These are phyloP conservation scores for Meyerozyma sp. DNA, from an alignment of 1,139 yeast species.

Conservation along the genomic window DNA sequence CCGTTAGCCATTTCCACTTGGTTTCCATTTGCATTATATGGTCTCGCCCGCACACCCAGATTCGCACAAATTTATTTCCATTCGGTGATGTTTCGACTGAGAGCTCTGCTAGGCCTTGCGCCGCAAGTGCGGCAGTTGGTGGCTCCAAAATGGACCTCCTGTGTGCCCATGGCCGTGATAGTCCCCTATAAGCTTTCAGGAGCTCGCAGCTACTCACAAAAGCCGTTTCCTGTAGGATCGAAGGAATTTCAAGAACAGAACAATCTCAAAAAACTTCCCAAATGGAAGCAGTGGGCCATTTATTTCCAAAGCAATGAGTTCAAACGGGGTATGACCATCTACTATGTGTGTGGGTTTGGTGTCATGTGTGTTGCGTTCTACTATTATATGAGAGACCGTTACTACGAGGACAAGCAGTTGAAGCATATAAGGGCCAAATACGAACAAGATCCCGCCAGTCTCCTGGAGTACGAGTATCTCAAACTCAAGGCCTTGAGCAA, in stretches of 20 bases:
- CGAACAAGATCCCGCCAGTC: conserved; percentile 28
- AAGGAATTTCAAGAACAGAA: conserved; percentile 14
- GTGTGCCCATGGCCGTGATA: background rate
- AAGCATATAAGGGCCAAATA: conserved; percentile 39
- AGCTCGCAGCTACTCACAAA: background rate
- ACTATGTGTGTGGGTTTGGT: conserved; percentile 54
- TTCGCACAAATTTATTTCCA: too few relatives aligned
- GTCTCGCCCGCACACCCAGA: too few relatives aligned
- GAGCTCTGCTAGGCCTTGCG: background rate
- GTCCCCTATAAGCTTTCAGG: background rate
- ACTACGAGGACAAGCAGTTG: conserved; percentile 60
- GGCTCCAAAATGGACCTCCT: background rate
- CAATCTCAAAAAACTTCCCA: conserved; percentile 23
- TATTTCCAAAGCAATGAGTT: conserved; percentile 34
- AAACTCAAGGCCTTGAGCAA: conserved; percentile 51
- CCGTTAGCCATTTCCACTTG: too few relatives aligned
- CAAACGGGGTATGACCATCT: conserved; percentile 37
- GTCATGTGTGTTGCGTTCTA: conserved; percentile 55
- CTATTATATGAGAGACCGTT: conserved; percentile 63
- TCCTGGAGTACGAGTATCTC: conserved; percentile 59
- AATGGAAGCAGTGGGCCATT: conserved; percentile 36
- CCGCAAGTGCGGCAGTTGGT: background rate
- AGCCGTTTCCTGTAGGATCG: conserved; percentile 9
- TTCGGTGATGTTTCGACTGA: background rate
- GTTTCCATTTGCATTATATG: too few relatives aligned